Evolutionary conservation across 2,329 filamentous ascomycete genomes (phyloP).

Genomic region (Beauveria australis): DNA sequence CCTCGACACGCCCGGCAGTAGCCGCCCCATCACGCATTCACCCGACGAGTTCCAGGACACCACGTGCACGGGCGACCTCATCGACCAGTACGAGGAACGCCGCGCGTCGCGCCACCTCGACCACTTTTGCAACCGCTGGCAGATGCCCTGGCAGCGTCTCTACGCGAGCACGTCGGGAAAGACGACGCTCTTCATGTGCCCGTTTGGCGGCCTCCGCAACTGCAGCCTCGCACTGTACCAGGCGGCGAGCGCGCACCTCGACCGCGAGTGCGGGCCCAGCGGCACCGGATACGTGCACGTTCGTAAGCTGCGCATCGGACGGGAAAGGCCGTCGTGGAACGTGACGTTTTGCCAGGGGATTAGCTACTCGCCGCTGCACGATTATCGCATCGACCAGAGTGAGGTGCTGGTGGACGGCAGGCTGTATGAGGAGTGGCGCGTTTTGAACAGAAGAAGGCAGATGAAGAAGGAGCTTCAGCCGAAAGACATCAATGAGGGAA

Average conservation of each 20-base stretch:
- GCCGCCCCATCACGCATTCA: not conserved
- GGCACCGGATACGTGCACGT: not conserved
- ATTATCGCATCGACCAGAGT: not conserved
- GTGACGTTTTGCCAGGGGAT: not conserved
- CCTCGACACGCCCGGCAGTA: not conserved
- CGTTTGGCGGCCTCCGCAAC: not conserved
- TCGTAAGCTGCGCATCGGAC: not conserved
- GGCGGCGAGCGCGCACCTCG: not conserved
- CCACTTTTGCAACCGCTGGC: not conserved
- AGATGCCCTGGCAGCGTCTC: not conserved
- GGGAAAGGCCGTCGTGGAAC: not conserved
- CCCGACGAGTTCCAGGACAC: not conserved
- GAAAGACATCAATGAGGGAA: not conserved
- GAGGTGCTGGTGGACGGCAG: not conserved
- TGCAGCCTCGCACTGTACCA: not conserved
- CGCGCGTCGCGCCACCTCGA: not conserved
- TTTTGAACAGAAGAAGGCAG: not conserved
- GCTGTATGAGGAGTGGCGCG: not conserved
- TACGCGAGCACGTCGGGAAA: not conserved
- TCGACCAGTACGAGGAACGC: not conserved
- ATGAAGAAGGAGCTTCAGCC: not conserved
- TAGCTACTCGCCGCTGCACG: not conserved
- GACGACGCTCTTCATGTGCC: constrained; percentile 1
- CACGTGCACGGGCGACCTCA: not conserved
- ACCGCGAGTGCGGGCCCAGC: not conserved